phyloP scores from a whole-genome alignment of 2,329 filamentous ascomycete species.

The Phoma sp. region DNA sequence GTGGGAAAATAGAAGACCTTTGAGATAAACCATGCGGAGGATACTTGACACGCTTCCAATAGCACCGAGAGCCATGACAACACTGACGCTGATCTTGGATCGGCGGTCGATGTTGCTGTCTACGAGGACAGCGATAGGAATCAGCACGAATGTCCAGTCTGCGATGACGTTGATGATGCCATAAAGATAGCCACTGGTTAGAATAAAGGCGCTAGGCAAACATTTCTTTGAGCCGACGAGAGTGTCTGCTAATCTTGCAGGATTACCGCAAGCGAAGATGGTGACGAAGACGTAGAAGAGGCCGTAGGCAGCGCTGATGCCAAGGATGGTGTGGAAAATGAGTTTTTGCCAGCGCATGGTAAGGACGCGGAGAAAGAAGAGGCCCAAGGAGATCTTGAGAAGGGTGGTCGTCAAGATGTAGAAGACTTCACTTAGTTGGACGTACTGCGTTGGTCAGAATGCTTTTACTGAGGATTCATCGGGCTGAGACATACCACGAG shows the following conservation, averaged over 20 bases:
- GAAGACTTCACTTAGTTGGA: slow-evolving; percentile 54
- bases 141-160: slow-evolving; percentile 45
- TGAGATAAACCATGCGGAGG: slow-evolving; percentile 41
- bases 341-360: slow-evolving; percentile 40
- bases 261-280: slow-evolving; percentile 41
- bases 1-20: slow-evolving; percentile 27
- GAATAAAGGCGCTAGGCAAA: slow-evolving; percentile 28
- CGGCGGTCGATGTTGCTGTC: slow-evolving; percentile 53
- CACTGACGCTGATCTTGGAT: slow-evolving; percentile 55
- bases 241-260: slow-evolving; percentile 31
- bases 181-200: slow-evolving; percentile 41
- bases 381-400: slow-evolving; percentile 52
- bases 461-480: too few relatives aligned
- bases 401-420: slow-evolving; percentile 59
- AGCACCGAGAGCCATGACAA: slow-evolving; percentile 54
- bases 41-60: slow-evolving; percentile 42
- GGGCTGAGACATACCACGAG: slow-evolving; percentile 25
- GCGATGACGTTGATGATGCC: slow-evolving; percentile 41
- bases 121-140: slow-evolving; percentile 42
- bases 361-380: slow-evolving; percentile 46
- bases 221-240: slow-evolving; percentile 29
- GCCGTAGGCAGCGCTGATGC: slow-evolving; percentile 33
- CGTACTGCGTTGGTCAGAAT: slow-evolving; percentile 27
- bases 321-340: slow-evolving; percentile 34
- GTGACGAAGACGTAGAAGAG: slow-evolving; percentile 38